These are phyloP conservation scores for Cucumis hystrix DNA, from an alignment of 306 rosid genomes.

Conservation along the genomic window DNA sequence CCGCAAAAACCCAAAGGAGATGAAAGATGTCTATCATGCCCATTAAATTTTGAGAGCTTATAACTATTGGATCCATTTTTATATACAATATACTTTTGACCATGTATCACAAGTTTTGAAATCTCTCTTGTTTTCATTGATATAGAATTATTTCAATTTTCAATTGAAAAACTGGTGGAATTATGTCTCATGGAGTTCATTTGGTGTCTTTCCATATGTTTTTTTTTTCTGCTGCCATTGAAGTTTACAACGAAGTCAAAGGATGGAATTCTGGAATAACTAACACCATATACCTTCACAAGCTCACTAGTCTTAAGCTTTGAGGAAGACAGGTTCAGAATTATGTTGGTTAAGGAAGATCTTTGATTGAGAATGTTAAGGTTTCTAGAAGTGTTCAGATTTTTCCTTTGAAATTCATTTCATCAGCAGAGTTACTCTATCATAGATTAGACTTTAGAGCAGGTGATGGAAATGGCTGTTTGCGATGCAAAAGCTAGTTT, in stretches of 20 bases:
- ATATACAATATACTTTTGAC: neutral
- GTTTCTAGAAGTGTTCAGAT: neutral
- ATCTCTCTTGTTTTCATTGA: neutral
- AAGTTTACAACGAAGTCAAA: neutral
- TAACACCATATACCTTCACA: neutral
- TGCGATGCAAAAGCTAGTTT: neutral
- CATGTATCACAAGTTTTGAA: neutral
- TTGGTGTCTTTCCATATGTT: neutral
- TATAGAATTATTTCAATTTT: neutral
- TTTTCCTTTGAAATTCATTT: neutral
- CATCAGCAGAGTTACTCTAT: neutral
- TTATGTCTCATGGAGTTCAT: neutral
- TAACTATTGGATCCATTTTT: neutral
- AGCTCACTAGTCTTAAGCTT: neutral
- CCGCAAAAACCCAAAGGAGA: neutral
- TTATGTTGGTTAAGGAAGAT: neutral
- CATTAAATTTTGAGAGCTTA: neutral
- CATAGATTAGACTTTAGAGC: neutral
- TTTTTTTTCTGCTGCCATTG: neutral
- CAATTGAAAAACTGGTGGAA: neutral
- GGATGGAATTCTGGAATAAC: neutral
- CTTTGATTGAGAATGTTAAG: neutral
- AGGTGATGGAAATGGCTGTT: constrained; percentile 9
- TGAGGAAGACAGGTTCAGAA: neutral
- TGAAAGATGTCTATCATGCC: neutral